Evolutionary conservation across 108 stramenopile species (phyloP), one percentile per base, ranked within the genome.

Genomic region (Nitzschia sp.): DNA sequence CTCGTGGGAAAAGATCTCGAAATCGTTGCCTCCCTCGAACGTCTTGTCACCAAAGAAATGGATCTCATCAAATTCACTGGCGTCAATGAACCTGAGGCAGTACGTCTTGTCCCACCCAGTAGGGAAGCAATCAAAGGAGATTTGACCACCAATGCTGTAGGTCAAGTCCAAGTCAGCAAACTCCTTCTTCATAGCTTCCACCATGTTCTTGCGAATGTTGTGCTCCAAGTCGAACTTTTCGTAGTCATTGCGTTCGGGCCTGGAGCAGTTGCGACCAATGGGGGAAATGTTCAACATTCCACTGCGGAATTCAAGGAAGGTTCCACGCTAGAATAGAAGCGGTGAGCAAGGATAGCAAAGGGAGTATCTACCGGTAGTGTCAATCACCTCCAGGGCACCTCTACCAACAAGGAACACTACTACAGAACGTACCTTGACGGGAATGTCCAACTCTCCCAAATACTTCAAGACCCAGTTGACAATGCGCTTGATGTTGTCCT

Each of bases 21-120:
- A 96, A 77, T 99, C 99, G 67, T 99, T 99, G 25, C 99, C 99
- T 21, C 99, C 99, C 71, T 96, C 83, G 59, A 97, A 98, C 14
- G 98, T 99, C 77, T 99, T 99, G 89, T 99, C 99, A 8, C 99
- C 99, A 70, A 98, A 99, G 76, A 99, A 99, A 75, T 98, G 98
- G 65, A 99, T 86, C 78, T 97, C 96, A 69, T 99, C 97, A 82
- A 89, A 99, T 69, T 96, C 96, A 20, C 46, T 80, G 19, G 62
- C 83, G 17, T 80, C 56, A 57, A 96, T 53, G 80, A 80, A 96
- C 43, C 81, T 75, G 53, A 99, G 84, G 81, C 97, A 98, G 82
- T 96, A 99, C 0, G 98, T 99, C 90, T 99, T 99, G 82, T 99
- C 97, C 98, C 98, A 99, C 6, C 98, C 97, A 53, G 71, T 66